Evolutionary conservation across 768 basidiomycete genomes (phyloP), one percentile per base, ranked within the genome.

Genomic region (Cystobasidium tubakii): DNA sequence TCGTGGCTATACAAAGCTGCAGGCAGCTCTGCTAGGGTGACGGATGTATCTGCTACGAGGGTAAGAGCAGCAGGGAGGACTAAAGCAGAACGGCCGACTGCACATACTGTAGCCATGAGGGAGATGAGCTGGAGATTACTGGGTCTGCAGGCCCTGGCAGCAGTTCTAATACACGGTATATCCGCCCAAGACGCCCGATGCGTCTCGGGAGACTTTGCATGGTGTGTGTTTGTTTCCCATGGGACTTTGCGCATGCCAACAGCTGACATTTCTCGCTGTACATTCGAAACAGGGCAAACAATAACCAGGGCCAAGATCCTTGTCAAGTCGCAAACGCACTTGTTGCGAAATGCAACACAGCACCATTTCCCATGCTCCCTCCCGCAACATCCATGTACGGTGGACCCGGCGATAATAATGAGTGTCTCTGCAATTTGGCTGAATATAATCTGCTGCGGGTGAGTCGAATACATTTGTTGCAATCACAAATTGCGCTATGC

Each of bases 391-490:
- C 69, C 3, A 46, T 36, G 54, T 71, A 71, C 39, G 69, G 69
- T 60, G 69, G 69, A 7, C 69, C 69, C 2, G 69, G 69, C n/a
- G 39, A 71, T 4, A 23, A 60, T 10, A 53, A 71, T 25, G 69
- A 55, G 6, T 71, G 69, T 31, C 33, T 71, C 3, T 71, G 69
- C 69, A 71, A 71, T 55, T 36, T 71, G 2, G 69, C 60, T 6
- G 53, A 71, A 39, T 71, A 71, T 36, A 71, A 71, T 55, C 55
- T 71, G 19, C 69, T 71, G 4, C 53, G 69, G 21, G 69, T 67
- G 23, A 43, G 66, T 15, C 19, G 12, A 29, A 21, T 23, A n/a
- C 44, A 21, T 2, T 21, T 4, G 34, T 17, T 7, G 42, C 42
- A n/a, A n/a, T n/a, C n/a, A 39, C 39, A 39, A 21, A 53, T 43